Conservation (phyloP, 2,329 filamentous ascomycete species). For the Arthrobotrys conoides region DNA sequence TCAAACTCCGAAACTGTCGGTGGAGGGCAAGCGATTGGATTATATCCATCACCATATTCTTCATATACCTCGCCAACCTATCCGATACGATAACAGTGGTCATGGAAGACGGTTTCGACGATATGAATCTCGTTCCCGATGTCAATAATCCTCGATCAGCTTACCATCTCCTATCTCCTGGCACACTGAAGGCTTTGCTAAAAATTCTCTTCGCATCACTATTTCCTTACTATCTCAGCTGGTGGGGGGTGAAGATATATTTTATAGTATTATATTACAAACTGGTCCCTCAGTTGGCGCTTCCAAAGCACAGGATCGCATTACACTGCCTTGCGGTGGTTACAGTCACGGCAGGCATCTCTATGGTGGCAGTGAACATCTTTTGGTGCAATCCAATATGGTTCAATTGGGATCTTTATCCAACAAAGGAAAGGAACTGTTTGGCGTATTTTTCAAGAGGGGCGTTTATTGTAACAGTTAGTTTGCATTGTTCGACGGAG, state of each 20-base stretch:
- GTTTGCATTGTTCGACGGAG: constrained; percentile 29
- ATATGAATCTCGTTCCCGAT: constrained; percentile 19
- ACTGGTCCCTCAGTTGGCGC: constrained; percentile 12
- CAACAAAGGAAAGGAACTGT: neutral
- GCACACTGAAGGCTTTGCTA: constrained; percentile 1
- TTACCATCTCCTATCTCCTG: constrained; percentile 1
- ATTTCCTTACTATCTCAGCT: constrained; percentile 31
- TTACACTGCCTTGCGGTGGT: constrained; percentile 12
- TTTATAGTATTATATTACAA: constrained; percentile 40
- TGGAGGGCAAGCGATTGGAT: constrained; percentile 30
- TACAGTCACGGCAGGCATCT: neutral
- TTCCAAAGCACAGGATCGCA: constrained; percentile 11
- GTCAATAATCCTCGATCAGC: constrained; percentile 10
- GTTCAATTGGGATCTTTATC: constrained; percentile 37
- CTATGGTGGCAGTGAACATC: constrained; percentile 27
- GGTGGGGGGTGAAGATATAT: constrained; percentile 39
- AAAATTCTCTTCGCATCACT: constrained; percentile 33
- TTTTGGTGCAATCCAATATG: constrained; percentile 40
- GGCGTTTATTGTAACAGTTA: constrained; percentile 29
- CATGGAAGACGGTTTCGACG: constrained; percentile 22
- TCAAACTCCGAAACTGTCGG: neutral
- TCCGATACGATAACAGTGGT: constrained; percentile 40
- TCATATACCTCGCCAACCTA: constrained; percentile 14
- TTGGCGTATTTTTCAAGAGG: constrained; percentile 33
- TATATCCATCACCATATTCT: constrained; percentile 36